Evolutionary conservation across 2,329 filamentous ascomycete genomes (phyloP).

Genomic region (Colletotrichum salicis): DNA sequence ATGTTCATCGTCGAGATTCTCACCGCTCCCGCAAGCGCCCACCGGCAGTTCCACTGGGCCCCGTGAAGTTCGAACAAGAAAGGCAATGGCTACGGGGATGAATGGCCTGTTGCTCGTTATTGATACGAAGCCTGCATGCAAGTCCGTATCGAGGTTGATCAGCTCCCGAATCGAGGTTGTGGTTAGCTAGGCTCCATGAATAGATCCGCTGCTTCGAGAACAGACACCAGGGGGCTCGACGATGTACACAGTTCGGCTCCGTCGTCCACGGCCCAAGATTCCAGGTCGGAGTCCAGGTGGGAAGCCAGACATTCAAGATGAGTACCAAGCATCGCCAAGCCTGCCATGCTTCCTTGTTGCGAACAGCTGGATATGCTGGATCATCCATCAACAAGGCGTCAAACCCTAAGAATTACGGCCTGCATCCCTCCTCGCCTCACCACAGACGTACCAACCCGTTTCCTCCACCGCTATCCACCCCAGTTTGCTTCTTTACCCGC

Average conservation of each 20-base stretch:
- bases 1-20: neutral
- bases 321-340: slow-evolving; percentile 19
- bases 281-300: neutral
- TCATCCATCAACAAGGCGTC: neutral
- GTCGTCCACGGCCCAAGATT: neutral
- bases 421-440: neutral
- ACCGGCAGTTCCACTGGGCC: slow-evolving; percentile 4
- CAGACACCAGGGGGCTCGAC: neutral
- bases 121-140: neutral
- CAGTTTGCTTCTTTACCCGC: slow-evolving; percentile 22
- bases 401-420: neutral
- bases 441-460: slow-evolving; percentile 4
- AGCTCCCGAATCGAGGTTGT: neutral
- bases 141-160: neutral
- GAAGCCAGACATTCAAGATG: neutral
- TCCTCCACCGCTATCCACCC: neutral
- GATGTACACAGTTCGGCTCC: neutral
- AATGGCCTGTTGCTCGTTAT: neutral
- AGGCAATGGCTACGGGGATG: neutral
- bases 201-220: slow-evolving; percentile 29
- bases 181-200: neutral
- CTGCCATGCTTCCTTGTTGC: slow-evolving; percentile 7
- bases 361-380: neutral
- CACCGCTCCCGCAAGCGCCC: neutral
- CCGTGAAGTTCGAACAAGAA: neutral